Evolutionary conservation across 2,329 filamentous ascomycete species (phyloP).

Genomic region (Xylariaceae sp.): DNA sequence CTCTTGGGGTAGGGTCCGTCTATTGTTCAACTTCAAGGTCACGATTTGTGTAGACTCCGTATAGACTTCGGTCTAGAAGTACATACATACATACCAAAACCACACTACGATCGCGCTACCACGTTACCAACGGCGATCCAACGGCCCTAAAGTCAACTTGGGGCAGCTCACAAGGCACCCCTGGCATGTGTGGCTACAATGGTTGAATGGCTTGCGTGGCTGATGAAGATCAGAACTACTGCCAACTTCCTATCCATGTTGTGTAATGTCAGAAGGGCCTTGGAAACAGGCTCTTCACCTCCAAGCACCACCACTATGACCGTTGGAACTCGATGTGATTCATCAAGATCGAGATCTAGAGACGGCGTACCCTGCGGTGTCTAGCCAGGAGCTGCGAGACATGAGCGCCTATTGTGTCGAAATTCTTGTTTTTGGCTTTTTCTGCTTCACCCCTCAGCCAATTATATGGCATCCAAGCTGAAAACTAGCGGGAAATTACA

Average conservation of each 20-base stretch:
- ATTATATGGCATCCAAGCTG: neutral
- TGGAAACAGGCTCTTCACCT: neutral
- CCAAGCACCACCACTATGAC: constrained; percentile 7
- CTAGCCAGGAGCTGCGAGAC: constrained; percentile 2
- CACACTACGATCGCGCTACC: constrained; percentile 15
- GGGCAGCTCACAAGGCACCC: constrained; percentile 17
- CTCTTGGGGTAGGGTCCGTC: neutral
- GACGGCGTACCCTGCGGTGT: constrained; percentile 1
- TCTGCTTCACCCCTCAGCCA: neutral
- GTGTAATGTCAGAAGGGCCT: constrained; percentile 11
- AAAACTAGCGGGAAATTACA: neutral
- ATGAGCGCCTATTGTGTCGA: neutral
- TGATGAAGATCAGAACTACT: constrained; percentile 20
- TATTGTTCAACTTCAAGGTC: neutral
- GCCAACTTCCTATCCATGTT: constrained; percentile 19
- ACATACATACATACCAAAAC: constrained; percentile 1
- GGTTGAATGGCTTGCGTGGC: constrained; percentile 23
- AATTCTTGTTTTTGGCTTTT: constrained; percentile 17
- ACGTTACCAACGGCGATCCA: constrained; percentile 24
- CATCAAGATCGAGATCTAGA: constrained; percentile 27
- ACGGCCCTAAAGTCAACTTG: constrained; percentile 18
- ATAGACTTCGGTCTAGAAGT: neutral
- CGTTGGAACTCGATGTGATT: neutral
- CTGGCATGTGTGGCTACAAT: constrained; percentile 24
- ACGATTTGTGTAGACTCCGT: neutral